Evolutionary conservation across 2,329 filamentous ascomycete genomes (phyloP), one percentile per base, ranked within the genome.

Genomic region (Fusarium guadeloupense): DNA sequence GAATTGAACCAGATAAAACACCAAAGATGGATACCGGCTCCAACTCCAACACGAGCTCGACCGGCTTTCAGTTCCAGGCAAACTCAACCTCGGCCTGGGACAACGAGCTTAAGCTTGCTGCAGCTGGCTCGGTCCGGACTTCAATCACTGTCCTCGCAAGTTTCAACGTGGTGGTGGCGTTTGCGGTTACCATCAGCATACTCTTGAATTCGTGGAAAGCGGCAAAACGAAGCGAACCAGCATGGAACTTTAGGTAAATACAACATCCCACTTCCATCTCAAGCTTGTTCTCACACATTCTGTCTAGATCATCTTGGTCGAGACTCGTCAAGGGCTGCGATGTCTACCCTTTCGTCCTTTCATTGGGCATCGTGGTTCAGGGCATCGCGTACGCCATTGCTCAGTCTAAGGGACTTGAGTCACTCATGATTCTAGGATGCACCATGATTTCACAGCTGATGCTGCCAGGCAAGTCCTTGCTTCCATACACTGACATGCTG

Each of bases 71-170:
- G 26, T 74, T 72, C 53, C 67, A 69, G 54, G 59, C 68, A 64
- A 84, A 82, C 69, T 74, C 75, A 26, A 79, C 80, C 6, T 77
- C 78, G 33, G 72, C 77, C 33, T 72, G 83, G 59, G 78, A 83
- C 64, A 82, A 83, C 66, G 71, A 83, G 61, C 77, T 85, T 63
- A 78, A 76, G 54, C 83, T 85, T 61, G 78, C 80, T 25, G 78
- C 81, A 14, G 80, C 81, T 59, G 85, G 81, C 67, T 87, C 85
- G 28, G 78, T 87, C 67, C 80, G 86, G 64, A 86, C 83, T 16
- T 87, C 85, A 20, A 85, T 84, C 37, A 82, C 88, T 51, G 85
- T 88, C 56, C 77, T 89, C 49, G 82, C 85, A 30, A 75, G 78
- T 50, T 87, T 88, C 75, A 89, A 89, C 71, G 79, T 84, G 19